Conservation (phyloP, 148 eudicot species). For the Rhododendron mucronatum region DNA sequence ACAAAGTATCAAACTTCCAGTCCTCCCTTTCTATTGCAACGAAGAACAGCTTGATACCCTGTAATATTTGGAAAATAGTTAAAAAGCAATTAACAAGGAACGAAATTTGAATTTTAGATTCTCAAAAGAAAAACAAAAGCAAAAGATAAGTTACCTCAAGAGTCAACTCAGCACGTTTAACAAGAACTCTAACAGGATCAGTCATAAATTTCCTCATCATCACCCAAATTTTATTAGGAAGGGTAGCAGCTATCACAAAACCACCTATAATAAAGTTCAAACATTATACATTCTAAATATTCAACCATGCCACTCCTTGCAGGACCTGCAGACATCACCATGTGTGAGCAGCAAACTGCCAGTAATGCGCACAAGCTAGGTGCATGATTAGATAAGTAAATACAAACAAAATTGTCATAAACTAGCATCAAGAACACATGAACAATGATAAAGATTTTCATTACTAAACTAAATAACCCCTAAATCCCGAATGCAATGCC, state of each 20-base stretch:
- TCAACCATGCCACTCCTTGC: background rate
- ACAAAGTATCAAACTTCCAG: conserved; percentile 94
- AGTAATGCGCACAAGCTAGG: background rate
- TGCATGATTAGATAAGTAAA: background rate
- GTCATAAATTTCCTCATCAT: conserved; percentile 95
- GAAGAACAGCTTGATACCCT: conserved; percentile 97
- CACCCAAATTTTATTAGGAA: conserved; percentile 96
- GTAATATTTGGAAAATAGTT: conserved; percentile 12
- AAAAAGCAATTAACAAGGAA: background rate
- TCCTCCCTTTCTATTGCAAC: conserved; percentile 95
- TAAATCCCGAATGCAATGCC: background rate
- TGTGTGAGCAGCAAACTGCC: background rate
- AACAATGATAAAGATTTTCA: background rate
- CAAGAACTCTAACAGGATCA: conserved; percentile 89
- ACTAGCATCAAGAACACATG: background rate
- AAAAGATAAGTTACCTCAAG: conserved; percentile 58
- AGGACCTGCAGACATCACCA: background rate
- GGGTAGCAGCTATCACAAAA: conserved; percentile 80
- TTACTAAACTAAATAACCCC: background rate
- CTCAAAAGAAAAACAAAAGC: background rate
- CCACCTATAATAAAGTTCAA: conserved; percentile 48
- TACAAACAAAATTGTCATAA: background rate
- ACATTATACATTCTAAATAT: background rate
- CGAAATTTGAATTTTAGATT: background rate
- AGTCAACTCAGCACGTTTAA: conserved; percentile 97